These are phyloP conservation scores for Lumnitzera racemosa DNA, from an alignment of 345 rosid genomes.

Conservation along the genomic window DNA sequence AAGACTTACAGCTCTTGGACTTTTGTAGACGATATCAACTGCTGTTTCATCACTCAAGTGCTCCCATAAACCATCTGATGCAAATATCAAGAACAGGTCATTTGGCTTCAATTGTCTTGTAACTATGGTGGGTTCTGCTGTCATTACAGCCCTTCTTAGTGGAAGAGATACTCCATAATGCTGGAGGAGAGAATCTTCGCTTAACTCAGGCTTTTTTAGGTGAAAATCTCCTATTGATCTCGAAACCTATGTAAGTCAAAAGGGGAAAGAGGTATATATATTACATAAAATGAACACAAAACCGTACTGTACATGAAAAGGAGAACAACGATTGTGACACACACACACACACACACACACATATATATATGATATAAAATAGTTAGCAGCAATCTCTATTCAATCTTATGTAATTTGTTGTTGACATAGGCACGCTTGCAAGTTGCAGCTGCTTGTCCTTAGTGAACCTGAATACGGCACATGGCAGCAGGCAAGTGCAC, in stretches of 20 bases:
- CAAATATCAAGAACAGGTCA: constrained; percentile 14
- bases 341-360: too few species aligned
- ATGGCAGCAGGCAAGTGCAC: too few species aligned
- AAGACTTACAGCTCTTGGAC: constrained; percentile 12
- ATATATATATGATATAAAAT: too few species aligned
- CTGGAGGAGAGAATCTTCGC: constrained; percentile 1
- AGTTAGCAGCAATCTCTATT: too few species aligned
- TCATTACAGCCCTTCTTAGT: constrained; percentile 8
- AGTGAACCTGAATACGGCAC: too few species aligned
- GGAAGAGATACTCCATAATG: constrained; percentile 7
- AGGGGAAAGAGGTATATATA: background rate
- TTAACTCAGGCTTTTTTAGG: constrained; percentile 15
- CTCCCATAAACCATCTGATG: constrained; percentile 21
- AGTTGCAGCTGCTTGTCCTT: too few species aligned
- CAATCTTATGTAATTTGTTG: too few species aligned
- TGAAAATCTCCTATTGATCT: constrained; percentile 18
- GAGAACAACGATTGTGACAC: too few species aligned
- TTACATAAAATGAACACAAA: too few species aligned
- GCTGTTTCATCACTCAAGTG: constrained; percentile 13
- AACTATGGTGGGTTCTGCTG: constrained; percentile 12
- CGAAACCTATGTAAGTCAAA: constrained; percentile 9
- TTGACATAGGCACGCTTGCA: too few species aligned
- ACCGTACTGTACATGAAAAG: too few species aligned
- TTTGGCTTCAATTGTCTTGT: constrained; percentile 10
- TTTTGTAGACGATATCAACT: constrained; percentile 6